Evolutionary conservation across 305 asterid genomes (phyloP), one percentile per base, ranked within the genome.

Genomic region (Euphrasia arctica): DNA sequence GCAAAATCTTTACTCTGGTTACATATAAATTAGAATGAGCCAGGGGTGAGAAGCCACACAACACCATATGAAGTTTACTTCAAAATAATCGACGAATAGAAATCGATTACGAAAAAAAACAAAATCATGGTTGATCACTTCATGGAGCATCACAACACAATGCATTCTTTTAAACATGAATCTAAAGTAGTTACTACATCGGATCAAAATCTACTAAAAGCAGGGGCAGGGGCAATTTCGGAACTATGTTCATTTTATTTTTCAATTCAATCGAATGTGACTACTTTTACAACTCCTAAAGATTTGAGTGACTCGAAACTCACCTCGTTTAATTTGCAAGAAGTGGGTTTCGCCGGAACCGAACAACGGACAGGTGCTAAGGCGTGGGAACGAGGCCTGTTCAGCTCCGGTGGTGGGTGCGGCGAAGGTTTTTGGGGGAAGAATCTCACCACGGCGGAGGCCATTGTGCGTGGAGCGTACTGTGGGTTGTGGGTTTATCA

Each of bases 1-100:
- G 94, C 95, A 92, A 89, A 85, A 85, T 76, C 97, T 82, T 82
- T 83, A 82, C 71, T 85, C 98, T 89, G 98, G 88, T 89, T 85
- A 82, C 75, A 77, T 69, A 77, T 83, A n/a, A n/a, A 79, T 81
- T 70, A 86, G 85, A 78, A 76, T 61, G 69, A 56, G 68, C 22
- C 63, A 48, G 42, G 55, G 42, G 80, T 82, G 78, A 82, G 88
- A 83, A 77, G 61, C 78, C 58, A 56, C 27, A 39, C 72, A 75
- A 66, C 43, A 70, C 22, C 22, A 47, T 64, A 65, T 27, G 65
- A 54, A 22, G 27, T 18, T 58, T 28, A 63, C 43, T 45, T 39
- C n/a, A 69, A 43, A 14, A 18, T 18, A 18, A 9, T 18, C 55
- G 29, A 4, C 11, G 22, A 54, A 52, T 15, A 3, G 11, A 42